These are phyloP conservation scores for Sordaria brevicollis DNA, from an alignment of 495 filamentous ascomycete species.

Conservation along the genomic window DNA sequence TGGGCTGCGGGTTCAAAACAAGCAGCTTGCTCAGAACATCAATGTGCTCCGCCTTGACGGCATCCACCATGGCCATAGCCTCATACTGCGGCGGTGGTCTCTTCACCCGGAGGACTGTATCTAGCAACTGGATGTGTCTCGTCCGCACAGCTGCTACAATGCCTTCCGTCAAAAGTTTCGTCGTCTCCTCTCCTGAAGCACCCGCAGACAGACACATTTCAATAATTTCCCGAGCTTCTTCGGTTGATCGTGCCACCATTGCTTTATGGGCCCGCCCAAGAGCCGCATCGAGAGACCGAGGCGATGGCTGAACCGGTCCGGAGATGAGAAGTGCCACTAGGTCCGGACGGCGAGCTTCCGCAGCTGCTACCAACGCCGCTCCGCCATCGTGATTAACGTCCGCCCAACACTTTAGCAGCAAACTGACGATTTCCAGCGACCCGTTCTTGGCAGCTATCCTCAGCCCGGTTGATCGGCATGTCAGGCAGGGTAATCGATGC, in stretches of 20 bases:
- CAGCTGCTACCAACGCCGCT: constrained; percentile 13
- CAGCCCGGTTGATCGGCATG: constrained; percentile 19
- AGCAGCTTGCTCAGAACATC: constrained; percentile 16
- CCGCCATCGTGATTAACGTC: constrained; percentile 21
- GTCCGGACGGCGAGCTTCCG: constrained; percentile 14
- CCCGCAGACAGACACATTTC: constrained; percentile 17
- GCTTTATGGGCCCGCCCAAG: constrained; percentile 5
- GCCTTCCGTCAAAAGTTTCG: constrained; percentile 11
- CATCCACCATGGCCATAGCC: constrained; percentile 15
- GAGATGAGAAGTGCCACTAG: constrained; percentile 15
- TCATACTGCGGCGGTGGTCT: constrained; percentile 9
- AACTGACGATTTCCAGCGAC: constrained; percentile 8
- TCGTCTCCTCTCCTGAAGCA: constrained; percentile 16
- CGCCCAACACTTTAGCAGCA: constrained; percentile 17
- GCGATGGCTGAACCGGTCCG: constrained; percentile 13
- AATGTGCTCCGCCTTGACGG: constrained; percentile 11
- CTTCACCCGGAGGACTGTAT: constrained; percentile 10
- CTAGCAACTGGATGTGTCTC: constrained; percentile 7
- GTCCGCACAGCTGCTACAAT: constrained; percentile 12
- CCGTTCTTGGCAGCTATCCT: constrained; percentile 20
- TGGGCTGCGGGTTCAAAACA: constrained; percentile 7
- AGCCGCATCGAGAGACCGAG: constrained; percentile 16
- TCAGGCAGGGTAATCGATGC: constrained; percentile 18
- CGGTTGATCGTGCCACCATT: constrained; percentile 4
- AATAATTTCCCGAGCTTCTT: constrained; percentile 9